phyloP scores from a whole-genome alignment of 1,284 basidiomycete species.

The Microstroma glucosiphilum region DNA sequence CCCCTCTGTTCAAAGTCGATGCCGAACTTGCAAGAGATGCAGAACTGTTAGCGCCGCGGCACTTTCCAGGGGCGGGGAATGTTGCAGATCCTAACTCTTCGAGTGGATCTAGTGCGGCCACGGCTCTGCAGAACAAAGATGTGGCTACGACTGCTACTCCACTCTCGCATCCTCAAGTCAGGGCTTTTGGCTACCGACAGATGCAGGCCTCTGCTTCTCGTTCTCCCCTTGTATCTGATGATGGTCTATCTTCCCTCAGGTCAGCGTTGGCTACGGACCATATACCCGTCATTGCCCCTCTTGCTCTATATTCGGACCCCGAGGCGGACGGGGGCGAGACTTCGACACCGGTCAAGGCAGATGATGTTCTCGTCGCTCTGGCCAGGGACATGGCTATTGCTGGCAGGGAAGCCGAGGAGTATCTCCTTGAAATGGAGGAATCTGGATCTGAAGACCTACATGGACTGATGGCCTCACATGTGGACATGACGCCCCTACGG shows the following conservation, averaged over 20 bases:
- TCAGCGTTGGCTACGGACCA: slow-evolving; percentile 83
- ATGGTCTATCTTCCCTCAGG: slow-evolving; percentile 73
- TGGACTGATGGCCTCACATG: slow-evolving; percentile 24
- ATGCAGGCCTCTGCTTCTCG: slow-evolving; percentile 11
- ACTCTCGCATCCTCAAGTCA: background rate
- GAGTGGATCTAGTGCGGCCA: background rate
- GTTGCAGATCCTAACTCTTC: background rate
- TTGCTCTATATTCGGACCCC: slow-evolving; percentile 80
- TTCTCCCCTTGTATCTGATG: slow-evolving; percentile 57
- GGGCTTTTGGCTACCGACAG: background rate
- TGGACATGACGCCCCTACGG: slow-evolving; percentile 61
- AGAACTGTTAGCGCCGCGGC: slow-evolving; percentile 8
- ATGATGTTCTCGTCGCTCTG: slow-evolving; percentile 82
- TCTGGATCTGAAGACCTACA: slow-evolving; percentile 3
- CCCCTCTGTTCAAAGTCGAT: slow-evolving; percentile 37
- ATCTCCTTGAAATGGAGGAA: background rate
- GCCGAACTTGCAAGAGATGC: slow-evolving; percentile 14
- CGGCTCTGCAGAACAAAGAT: background rate
- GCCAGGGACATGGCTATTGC: slow-evolving; percentile 71
- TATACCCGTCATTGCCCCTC: slow-evolving; percentile 91
- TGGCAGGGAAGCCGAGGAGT: slow-evolving; percentile 17
- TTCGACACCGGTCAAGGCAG: slow-evolving; percentile 76
- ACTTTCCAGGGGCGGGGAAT: slow-evolving; percentile 2
- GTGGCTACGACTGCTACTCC: background rate
- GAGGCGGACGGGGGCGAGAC: slow-evolving; percentile 55